Evolutionary conservation across 1,284 basidiomycete genomes (phyloP).

Genomic region (Marasmius sp.): DNA sequence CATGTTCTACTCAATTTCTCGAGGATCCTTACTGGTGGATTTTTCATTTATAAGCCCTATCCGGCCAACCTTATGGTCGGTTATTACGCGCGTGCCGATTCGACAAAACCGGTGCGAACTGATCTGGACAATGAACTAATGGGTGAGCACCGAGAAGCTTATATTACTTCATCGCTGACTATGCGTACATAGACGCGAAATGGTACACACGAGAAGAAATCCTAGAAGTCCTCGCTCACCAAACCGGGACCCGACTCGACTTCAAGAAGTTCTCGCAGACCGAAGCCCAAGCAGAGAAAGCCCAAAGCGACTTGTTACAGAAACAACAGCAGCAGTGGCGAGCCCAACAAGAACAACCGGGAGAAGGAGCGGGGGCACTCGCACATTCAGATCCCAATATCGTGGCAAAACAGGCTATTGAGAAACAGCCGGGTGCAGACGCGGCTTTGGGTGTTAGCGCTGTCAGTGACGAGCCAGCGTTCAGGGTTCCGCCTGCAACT

Average conservation of each 20-base stretch:
- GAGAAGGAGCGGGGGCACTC: conserved; percentile 18
- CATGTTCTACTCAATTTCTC: not conserved
- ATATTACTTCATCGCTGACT: not conserved
- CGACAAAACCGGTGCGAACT: conserved; percentile 70
- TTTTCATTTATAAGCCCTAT: conserved; percentile 73
- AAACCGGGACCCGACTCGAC: conserved; percentile 61
- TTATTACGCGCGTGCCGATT: conserved; percentile 79
- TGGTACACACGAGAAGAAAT: conserved; percentile 86
- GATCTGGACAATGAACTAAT: conserved; percentile 98
- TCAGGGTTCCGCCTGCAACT: conserved; percentile 65
- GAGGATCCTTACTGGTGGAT: not conserved
- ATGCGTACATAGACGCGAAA: conserved; percentile 63
- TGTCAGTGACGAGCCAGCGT: conserved; percentile 41
- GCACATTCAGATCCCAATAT: conserved; percentile 15
- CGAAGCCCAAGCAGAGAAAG: conserved; percentile 16
- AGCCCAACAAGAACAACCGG: not conserved
- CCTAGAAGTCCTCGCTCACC: conserved; percentile 58
- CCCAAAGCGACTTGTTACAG: not conserved
- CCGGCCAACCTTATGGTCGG: conserved; percentile 92
- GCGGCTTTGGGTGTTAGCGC: conserved; percentile 17
- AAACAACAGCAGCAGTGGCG: not conserved
- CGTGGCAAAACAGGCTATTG: not conserved
- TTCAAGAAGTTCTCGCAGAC: conserved; percentile 54
- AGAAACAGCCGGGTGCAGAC: conserved; percentile 5
- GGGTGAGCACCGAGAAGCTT: conserved; percentile 45